Evolutionary conservation across 2,329 filamentous ascomycete species (phyloP).

Genomic region (Myriosclerotinia curreyana): DNA sequence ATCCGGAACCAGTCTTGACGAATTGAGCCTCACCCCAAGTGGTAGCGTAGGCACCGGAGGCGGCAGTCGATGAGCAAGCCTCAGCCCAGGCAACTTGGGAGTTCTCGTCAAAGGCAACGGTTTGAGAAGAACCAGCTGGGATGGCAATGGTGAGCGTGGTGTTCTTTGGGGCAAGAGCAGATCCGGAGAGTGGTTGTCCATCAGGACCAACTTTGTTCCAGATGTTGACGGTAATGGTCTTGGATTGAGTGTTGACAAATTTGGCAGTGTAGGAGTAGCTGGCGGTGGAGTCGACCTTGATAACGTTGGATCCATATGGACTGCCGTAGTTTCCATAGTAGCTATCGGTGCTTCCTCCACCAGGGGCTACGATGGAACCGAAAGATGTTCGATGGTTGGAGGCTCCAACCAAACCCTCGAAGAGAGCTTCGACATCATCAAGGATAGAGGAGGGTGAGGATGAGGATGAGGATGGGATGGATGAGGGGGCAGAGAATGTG

Average conservation of each 20-base stretch:
- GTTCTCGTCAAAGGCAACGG: conserved; percentile 35
- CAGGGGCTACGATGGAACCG: conserved; percentile 22
- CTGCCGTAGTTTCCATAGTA: conserved; percentile 33
- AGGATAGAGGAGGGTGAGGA: conserved; percentile 3
- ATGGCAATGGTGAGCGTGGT: conserved; percentile 34
- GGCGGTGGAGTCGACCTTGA: conserved; percentile 29
- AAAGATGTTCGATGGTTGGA: conserved; percentile 31
- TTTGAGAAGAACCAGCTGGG: conserved; percentile 29
- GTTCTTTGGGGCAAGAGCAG: conserved; percentile 32
- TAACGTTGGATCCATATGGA: conserved; percentile 37
- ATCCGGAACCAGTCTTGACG: conserved; percentile 32
- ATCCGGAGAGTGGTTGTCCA: conserved; percentile 27
- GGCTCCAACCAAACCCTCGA: conserved; percentile 28
- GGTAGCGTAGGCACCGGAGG: conserved; percentile 32
- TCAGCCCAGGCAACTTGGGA: conserved; percentile 34
- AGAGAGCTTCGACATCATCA: conserved; percentile 22
- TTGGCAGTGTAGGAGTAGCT: conserved; percentile 34
- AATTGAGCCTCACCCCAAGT: conserved; percentile 37
- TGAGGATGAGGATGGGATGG: not conserved
- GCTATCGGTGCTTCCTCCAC: conserved; percentile 18
- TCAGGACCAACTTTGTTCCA: conserved; percentile 36
- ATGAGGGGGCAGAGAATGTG: not conserved
- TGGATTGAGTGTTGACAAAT: conserved; percentile 32
- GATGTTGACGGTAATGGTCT: conserved; percentile 32
- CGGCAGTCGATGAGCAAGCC: conserved; percentile 20